Conservation (phyloP, 345 rosid genomes). For the Dipteronia sinensis region DNA sequence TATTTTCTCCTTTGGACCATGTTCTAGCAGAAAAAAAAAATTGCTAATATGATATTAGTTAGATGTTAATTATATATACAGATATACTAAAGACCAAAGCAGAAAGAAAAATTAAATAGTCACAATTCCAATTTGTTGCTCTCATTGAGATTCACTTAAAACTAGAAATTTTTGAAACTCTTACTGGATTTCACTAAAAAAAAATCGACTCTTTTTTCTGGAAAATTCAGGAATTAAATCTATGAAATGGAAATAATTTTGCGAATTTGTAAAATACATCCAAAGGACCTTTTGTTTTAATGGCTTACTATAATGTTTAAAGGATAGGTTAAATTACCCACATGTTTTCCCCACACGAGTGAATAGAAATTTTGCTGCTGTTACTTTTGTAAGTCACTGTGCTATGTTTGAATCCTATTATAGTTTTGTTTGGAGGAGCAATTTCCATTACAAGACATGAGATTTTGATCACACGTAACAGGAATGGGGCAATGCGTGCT, state of each 20-base stretch:
- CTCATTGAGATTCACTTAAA: neutral
- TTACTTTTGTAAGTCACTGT: neutral
- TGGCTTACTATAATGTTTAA: neutral
- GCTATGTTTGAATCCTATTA: neutral
- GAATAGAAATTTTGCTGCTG: neutral
- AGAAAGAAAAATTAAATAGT: neutral
- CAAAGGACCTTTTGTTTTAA: neutral
- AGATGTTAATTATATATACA: neutral
- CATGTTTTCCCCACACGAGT: neutral
- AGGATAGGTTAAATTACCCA: constrained; percentile 1
- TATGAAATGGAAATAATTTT: constrained; percentile 1
- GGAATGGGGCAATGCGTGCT: neutral
- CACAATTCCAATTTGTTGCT: neutral
- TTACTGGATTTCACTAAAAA: too few species aligned
- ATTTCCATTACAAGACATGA: neutral
- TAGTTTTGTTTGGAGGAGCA: neutral
- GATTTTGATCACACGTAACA: neutral
- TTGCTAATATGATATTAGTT: constrained; percentile 8
- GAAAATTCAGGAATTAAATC: neutral
- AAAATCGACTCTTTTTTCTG: neutral
- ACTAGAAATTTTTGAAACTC: neutral
- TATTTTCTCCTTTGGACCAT: constrained; percentile 25
- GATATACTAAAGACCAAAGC: neutral
- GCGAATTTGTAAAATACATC: neutral
- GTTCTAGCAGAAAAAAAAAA: neutral